Evolutionary conservation across 805 yeast species (phyloP), one percentile per base, ranked within the genome.

Genomic region (Candida hungchunana): DNA sequence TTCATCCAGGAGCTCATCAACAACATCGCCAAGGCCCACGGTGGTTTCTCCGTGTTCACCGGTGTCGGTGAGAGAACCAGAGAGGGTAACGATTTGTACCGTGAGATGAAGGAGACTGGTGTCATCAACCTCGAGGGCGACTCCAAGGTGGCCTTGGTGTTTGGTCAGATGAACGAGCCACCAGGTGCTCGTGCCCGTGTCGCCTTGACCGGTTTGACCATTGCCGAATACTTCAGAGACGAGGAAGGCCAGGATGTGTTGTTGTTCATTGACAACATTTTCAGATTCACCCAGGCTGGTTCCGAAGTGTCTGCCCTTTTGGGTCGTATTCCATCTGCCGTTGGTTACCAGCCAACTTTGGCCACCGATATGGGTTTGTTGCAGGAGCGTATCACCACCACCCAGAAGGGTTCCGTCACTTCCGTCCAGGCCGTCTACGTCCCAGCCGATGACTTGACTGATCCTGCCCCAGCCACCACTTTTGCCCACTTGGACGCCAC

Each of bases 31-130:
- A 93, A 90, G 80, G 97, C 98, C 63, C 97, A 90, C 72, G 98
- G 97, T 87, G 97, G 97, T 84, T 90, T 90, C 95, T 90, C 97
- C 42, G 97, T 90, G 56, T 90, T 90, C 83, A 84, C 96, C 62
- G 98, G 98, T 88, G 98, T 90, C 73, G 98, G 98, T 82, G 98
- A 93, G 79, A 85, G 98, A 77, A 90, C 98, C 77, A 93, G 98
- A 85, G 98, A 90, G 79, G 98, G 98, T 87, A 93, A 90, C 80
- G 98, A 90, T 82, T 82, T 90, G 72, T 90, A 90, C 95, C 94
- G 96, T 81, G 98, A 93, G 77, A 93, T 93, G 98, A 87, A 82
- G 67, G 98, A 93, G 79, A 90, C 98, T 56, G 97, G 97, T 80
- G 97, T 93, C 75, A 93, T 93, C 73, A 88, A 93, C 85, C 79